Percentiles rank a stretch among this genome's conserved stretches.
Evolutionary conservation across 78 protist species (phyloP).

Genomic region (Guillardia theta): DNA sequence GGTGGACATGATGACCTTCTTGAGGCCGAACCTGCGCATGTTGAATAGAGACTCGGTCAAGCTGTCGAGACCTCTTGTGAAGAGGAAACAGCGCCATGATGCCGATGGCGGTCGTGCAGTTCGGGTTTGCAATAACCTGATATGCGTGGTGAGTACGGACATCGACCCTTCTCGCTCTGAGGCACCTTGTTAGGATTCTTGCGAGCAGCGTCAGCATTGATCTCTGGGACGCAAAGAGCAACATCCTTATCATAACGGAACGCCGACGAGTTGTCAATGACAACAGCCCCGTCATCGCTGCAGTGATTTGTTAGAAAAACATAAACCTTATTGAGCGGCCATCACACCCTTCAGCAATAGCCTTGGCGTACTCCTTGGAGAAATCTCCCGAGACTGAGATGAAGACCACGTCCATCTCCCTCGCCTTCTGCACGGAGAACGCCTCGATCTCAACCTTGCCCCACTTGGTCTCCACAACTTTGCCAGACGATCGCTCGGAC

Average conservation of each 20-base stretch:
- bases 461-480: neutral
- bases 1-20: constrained; percentile 33
- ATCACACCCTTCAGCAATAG: neutral
- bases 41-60: no score
- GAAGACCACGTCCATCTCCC: constrained; percentile 28
- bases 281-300: neutral
- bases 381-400: constrained; percentile 46
- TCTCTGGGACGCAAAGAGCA: constrained; percentile 47
- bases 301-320: neutral
- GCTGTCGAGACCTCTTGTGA: neutral
- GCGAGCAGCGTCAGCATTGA: constrained; percentile 38
- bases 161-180: neutral
- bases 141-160: no score
- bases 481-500: constrained; percentile 49
- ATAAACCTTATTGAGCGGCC: neutral
- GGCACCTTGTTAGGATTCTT: neutral
- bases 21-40: constrained; percentile 5
- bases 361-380: neutral
- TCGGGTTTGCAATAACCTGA: constrained; percentile 45
- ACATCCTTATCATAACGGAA: neutral
- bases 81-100: constrained; percentile 51
- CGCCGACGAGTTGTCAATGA: constrained; percentile 56
- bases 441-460: neutral
- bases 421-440: constrained; percentile 34
- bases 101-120: constrained; percentile 59